Evolutionary conservation across 2,329 filamentous ascomycete genomes (phyloP).

Genomic region (Purpureocillium lavendulum): DNA sequence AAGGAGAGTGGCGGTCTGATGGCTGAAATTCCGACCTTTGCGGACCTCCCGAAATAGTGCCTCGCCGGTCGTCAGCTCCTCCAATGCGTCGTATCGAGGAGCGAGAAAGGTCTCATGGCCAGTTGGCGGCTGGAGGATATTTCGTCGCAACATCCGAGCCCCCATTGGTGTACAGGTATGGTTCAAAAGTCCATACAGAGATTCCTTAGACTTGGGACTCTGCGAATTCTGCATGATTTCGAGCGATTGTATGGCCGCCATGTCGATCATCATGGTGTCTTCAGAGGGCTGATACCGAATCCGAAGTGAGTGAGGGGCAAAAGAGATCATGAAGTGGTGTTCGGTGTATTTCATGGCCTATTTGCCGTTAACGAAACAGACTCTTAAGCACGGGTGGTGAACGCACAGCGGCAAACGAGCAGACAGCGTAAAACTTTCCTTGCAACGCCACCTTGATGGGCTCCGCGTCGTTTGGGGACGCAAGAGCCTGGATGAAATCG

Average conservation of each 20-base stretch:
- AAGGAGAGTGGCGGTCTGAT: neutral
- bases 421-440: constrained; percentile 81
- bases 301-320: constrained; percentile 34
- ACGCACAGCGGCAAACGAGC: constrained; percentile 76
- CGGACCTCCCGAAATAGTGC: constrained; percentile 76
- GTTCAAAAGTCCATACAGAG: constrained; percentile 78
- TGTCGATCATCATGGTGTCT: constrained; percentile 92
- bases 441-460: constrained; percentile 70
- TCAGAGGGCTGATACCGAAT: constrained; percentile 84
- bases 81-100: constrained; percentile 71
- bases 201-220: constrained; percentile 69
- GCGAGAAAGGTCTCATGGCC: constrained; percentile 54
- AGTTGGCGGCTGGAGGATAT: constrained; percentile 82
- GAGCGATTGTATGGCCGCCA: constrained; percentile 76
- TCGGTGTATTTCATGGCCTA: constrained; percentile 79
- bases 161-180: constrained; percentile 86
- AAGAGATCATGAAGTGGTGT: constrained; percentile 56
- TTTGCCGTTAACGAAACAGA: constrained; percentile 9
- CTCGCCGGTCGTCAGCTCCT: constrained; percentile 73
- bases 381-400: no score
- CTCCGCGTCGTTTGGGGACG: constrained; percentile 71
- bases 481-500: constrained; percentile 71
- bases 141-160: constrained; percentile 70
- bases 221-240: constrained; percentile 87
- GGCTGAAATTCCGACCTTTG: constrained; percentile 39